Percentiles rank a stretch among this genome's conserved stretches.
Conservation (phyloP, 345 rosid genomes). For the Melastoma malabathricum region DNA sequence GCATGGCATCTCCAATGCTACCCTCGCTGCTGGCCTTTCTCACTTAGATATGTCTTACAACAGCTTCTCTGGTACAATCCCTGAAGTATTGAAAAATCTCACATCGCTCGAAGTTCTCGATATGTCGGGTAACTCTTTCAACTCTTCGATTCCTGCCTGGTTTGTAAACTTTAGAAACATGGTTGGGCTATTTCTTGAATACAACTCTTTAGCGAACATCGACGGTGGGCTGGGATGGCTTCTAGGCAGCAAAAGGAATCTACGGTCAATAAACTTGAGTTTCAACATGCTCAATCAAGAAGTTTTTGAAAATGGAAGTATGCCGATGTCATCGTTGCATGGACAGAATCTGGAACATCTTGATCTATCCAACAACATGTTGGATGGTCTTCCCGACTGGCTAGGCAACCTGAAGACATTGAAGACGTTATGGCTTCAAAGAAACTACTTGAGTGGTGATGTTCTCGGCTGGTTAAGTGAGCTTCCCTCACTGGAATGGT, state of each 20-base stretch:
- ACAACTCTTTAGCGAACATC: neutral
- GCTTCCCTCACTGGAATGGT: neutral
- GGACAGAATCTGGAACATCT: neutral
- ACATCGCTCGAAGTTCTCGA: conserved; percentile 4
- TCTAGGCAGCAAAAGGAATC: neutral
- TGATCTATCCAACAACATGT: neutral
- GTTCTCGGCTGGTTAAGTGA: neutral
- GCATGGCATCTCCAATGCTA: conserved; percentile 1
- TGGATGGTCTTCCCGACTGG: conserved; percentile 1
- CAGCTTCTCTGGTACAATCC: neutral
- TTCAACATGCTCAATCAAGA: neutral
- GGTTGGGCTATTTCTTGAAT: neutral
- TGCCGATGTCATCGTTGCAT: rapidly evolving
- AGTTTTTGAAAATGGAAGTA: too few species aligned
- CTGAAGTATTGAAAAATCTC: neutral
- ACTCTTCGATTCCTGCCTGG: neutral
- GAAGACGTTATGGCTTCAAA: neutral
- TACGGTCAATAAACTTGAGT: neutral
- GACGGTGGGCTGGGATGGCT: neutral
- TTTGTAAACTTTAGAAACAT: conserved; percentile 1
- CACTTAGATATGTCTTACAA: neutral
- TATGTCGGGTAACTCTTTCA: neutral
- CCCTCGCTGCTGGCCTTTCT: neutral
- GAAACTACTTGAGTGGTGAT: neutral
- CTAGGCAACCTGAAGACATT: neutral